Evolutionary conservation across 345 rosid species (phyloP), one percentile per base, ranked within the genome.

Genomic region (Camelina neglecta): DNA sequence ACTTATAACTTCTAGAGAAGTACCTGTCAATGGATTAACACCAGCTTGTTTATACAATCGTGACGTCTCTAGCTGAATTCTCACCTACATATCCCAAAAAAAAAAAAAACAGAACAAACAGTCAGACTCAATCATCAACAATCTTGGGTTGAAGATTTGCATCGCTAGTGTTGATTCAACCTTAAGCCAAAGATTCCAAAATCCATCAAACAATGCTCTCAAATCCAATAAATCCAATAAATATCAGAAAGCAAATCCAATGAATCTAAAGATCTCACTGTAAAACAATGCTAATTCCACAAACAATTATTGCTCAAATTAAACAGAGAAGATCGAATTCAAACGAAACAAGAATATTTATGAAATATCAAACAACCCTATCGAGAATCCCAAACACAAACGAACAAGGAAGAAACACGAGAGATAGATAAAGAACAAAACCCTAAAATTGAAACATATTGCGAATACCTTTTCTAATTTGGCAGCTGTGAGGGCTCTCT

Each of bases 61-160:
- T 2, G 99, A 92, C 23, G 99, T 95, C 86, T 95, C 99, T 5
- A 95, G 87, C 73, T 92, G 96, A 78, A 92, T 90, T 81, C 97
- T 92, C 75, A 92, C 97, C 99, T 95, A 80, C 29, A n/a, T 62
- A 73, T 12, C 24, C 7, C 49, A 57, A 54, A 24, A 65, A 18
- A 24, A 65, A 18, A 18, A 53, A 60, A 55, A 24, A 65, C 6
- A 54, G 44, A 71, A 73, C 6, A 70, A 73, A 1, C 67, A 21
- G 47, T 51, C 10, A 75, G 51, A 60, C 8, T 33, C 35, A 6
- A 59, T 23, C 53, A 35, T 50, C 53, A 15, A 38, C 0, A 47
- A 74, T 81, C 78, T 95, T 92, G 5, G 97, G 99, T 81, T 95
- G 97, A 73, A 95, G 97, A 73, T 90, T 82, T 95, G 99, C 97